phyloP scores from a whole-genome alignment of 2,329 filamentous ascomycete species.

The Cladobotryum protrusum region DNA sequence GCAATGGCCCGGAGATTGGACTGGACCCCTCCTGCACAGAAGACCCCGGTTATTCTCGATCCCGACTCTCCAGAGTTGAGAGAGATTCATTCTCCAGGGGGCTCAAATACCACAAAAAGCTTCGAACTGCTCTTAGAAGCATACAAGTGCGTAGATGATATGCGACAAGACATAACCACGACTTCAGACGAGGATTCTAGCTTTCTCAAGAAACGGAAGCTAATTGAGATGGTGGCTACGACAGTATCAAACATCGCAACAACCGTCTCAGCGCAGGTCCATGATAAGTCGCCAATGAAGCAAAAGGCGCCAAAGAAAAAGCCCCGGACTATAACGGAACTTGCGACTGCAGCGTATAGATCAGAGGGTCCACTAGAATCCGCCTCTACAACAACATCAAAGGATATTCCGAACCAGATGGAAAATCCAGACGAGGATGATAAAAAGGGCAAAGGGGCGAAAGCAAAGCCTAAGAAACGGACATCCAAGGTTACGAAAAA shows the following conservation, averaged over 20 bases:
- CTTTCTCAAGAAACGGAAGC: slow-evolving; percentile 49
- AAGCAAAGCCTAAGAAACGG: slow-evolving; percentile 28
- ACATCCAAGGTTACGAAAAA: slow-evolving; percentile 31
- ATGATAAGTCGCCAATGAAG: slow-evolving; percentile 33
- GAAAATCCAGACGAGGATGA: slow-evolving; percentile 5
- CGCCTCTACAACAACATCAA: slow-evolving; percentile 28
- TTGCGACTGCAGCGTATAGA: slow-evolving; percentile 66
- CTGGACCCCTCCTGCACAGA: slow-evolving; percentile 61
- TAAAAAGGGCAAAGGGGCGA: slow-evolving; percentile 23
- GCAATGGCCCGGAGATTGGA: slow-evolving; percentile 52
- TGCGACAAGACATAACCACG: slow-evolving; percentile 10
- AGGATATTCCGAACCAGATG: slow-evolving; percentile 40
- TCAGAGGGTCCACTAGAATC: slow-evolving; percentile 26
- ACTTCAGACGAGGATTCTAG: slow-evolving; percentile 23
- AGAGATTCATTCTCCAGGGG: slow-evolving; percentile 8
- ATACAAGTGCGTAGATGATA: slow-evolving; percentile 32
- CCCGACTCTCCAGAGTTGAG: slow-evolving; percentile 25
- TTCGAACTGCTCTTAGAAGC: slow-evolving; percentile 40
- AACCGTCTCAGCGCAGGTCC: slow-evolving; percentile 12
- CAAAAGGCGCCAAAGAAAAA: slow-evolving; percentile 60
- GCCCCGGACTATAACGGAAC: slow-evolving; percentile 68
- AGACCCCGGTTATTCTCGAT: slow-evolving; percentile 22
- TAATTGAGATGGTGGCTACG: slow-evolving; percentile 44
- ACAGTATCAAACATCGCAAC: slow-evolving; percentile 14
- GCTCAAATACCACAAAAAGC: slow-evolving; percentile 18